Percentiles rank a stretch among this genome's conserved stretches.
Conservation (phyloP, 2,329 filamentous ascomycete species). For the Amauroascus verrucosus region DNA sequence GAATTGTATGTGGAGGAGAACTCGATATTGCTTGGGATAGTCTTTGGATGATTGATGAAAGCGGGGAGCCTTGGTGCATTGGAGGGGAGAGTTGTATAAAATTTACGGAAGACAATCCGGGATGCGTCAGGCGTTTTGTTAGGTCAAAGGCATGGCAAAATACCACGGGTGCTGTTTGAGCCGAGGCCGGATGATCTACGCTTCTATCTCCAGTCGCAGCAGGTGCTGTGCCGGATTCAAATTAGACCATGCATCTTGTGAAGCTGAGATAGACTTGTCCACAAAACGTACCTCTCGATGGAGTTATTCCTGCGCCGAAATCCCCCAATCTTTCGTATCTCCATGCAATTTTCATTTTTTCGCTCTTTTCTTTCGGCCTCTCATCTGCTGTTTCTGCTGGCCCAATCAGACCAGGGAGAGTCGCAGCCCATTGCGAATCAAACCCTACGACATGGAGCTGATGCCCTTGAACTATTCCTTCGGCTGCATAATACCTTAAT, state of each 20-base stretch:
- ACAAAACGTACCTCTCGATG: slow-evolving; percentile 49
- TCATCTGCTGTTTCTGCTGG: slow-evolving; percentile 39
- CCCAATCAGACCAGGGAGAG: slow-evolving; percentile 63
- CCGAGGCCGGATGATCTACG: slow-evolving; percentile 28
- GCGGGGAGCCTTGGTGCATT: slow-evolving; percentile 40
- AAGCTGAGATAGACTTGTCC: neutral
- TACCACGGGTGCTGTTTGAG: slow-evolving; percentile 24
- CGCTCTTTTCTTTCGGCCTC: slow-evolving; percentile 39
- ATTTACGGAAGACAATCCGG: slow-evolving; percentile 42
- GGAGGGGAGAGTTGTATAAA: slow-evolving; percentile 41
- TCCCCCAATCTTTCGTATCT: slow-evolving; percentile 79
- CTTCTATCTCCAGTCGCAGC: slow-evolving; percentile 32
- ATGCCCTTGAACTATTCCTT: slow-evolving; percentile 86
- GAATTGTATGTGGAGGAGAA: slow-evolving; percentile 53
- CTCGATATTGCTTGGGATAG: slow-evolving; percentile 47
- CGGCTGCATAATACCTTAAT: slow-evolving; percentile 79
- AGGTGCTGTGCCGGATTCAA: slow-evolving; percentile 20
- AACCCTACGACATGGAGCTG: slow-evolving; percentile 75
- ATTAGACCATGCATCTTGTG: neutral
- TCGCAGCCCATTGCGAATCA: slow-evolving; percentile 68
- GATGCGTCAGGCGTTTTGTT: slow-evolving; percentile 52
- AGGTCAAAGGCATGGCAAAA: slow-evolving; percentile 70
- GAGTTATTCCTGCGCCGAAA: slow-evolving; percentile 47
- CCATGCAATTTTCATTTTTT: slow-evolving; percentile 99
- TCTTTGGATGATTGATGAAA: slow-evolving; percentile 53